Evolutionary conservation across 768 basidiomycete species (phyloP).

Genomic region (Macrolepiota fuliginosa): DNA sequence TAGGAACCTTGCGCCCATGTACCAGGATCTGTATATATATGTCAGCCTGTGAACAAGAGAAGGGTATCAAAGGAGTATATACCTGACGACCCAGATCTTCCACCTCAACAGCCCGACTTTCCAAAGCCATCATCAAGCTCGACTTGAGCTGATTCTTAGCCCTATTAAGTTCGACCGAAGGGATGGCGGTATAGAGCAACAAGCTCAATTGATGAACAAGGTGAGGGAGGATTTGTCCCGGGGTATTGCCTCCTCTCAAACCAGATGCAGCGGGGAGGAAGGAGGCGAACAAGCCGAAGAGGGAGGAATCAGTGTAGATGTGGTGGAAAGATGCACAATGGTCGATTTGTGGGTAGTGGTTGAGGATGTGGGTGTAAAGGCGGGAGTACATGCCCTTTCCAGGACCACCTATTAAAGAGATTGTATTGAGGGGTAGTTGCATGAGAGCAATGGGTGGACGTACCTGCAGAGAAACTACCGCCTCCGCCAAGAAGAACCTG

Average conservation of each 20-base stretch:
- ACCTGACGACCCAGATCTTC: slow-evolving; percentile 93
- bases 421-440: not conserved
- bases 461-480: slow-evolving; percentile 92
- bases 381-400: slow-evolving; percentile 99
- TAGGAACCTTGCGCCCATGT: slow-evolving; percentile 79
- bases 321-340: slow-evolving; percentile 98
- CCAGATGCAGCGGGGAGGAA: slow-evolving; percentile 67
- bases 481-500: slow-evolving; percentile 95
- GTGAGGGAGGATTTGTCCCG: slow-evolving; percentile 74
- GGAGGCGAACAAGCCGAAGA: slow-evolving; percentile 89
- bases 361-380: slow-evolving; percentile 92
- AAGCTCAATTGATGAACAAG: slow-evolving; percentile 86
- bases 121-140: slow-evolving; percentile 91
- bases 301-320: slow-evolving; percentile 90
- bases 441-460: slow-evolving; percentile 13
- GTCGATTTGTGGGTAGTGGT: slow-evolving; percentile 91
- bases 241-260: slow-evolving; percentile 57
- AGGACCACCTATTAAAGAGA: slow-evolving; percentile 65
- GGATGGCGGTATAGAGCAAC: slow-evolving; percentile 68
- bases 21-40: slow-evolving; percentile 62
- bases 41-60: slow-evolving; percentile 2
- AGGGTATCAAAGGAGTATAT: slow-evolving; percentile 21
- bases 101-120: slow-evolving; percentile 81
- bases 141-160: slow-evolving; percentile 97
- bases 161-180: slow-evolving; percentile 68